Percentiles rank a stretch among this genome's conserved stretches.
These are phyloP conservation scores for Candida sonorensis DNA, from an alignment of 805 yeast species.

Conservation along the genomic window DNA sequence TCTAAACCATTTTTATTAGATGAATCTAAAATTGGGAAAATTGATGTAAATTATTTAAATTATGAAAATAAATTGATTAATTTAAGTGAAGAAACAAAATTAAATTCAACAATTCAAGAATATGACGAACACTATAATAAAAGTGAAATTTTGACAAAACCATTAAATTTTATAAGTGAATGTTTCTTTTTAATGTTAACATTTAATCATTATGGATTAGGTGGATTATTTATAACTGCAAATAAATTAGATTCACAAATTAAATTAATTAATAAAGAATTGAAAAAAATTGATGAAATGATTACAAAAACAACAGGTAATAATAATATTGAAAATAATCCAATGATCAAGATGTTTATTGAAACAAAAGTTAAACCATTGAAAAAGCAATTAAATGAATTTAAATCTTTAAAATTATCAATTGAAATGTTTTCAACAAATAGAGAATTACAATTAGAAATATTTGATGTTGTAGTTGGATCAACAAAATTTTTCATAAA, in stretches of 20 bases:
- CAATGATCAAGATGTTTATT: constrained; percentile 22
- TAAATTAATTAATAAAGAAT: constrained; percentile 44
- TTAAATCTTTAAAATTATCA: constrained; percentile 45
- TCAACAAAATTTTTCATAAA: constrained; percentile 64
- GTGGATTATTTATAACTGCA: constrained; percentile 60
- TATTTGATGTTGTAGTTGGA: constrained; percentile 75
- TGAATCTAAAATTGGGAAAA: constrained; percentile 63
- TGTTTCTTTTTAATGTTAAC: constrained; percentile 77
- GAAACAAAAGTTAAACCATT: constrained; percentile 24
- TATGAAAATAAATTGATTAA: constrained; percentile 48
- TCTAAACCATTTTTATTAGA: constrained; percentile 77
- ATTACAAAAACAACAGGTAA: constrained; percentile 10
- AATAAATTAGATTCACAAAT: constrained; percentile 45
- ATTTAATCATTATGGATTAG: constrained; percentile 81
- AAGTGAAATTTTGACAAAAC: constrained; percentile 30
- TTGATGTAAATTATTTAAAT: constrained; percentile 64
- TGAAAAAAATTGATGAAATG: constrained; percentile 43
- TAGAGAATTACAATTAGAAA: constrained; percentile 50
- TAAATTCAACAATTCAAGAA: constrained; percentile 68
- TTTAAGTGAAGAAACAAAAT: constrained; percentile 73
- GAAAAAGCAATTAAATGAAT: constrained; percentile 28
- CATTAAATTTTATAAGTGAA: constrained; percentile 77
- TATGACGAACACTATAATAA: constrained; percentile 50
- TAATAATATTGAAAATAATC: constrained; percentile 12
- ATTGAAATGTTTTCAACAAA: constrained; percentile 57